Conservation (phyloP, 805 yeast genomes). For the Komagataella kurtzmanii region DNA sequence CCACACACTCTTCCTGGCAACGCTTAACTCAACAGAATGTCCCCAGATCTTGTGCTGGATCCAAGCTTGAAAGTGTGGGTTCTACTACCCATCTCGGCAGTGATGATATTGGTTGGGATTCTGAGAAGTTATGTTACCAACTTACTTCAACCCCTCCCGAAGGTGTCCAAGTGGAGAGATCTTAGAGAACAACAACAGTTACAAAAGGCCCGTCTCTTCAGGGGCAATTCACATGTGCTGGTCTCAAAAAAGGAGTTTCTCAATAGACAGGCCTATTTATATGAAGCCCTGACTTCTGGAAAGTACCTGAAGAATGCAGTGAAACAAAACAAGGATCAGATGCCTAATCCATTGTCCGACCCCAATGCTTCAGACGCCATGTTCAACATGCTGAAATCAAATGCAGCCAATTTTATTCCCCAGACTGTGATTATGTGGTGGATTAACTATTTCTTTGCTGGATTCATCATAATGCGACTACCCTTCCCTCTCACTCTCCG, state of each 20-base stretch:
- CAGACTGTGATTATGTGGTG: conserved; percentile 93
- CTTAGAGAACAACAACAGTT: conserved; percentile 55
- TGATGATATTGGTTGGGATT: conserved; percentile 81
- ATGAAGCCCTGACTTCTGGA: conserved; percentile 35
- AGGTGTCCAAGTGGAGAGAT: conserved; percentile 34
- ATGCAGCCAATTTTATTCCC: conserved; percentile 74
- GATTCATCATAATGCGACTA: conserved; percentile 73
- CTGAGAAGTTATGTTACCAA: conserved; percentile 55
- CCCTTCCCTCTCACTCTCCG: conserved; percentile 88
- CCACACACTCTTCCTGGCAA: background rate
- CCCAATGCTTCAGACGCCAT: conserved; percentile 61
- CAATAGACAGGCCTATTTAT: conserved; percentile 32
- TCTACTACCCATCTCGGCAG: conserved; percentile 73
- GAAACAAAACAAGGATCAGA: conserved; percentile 19
- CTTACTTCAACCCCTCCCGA: conserved; percentile 46
- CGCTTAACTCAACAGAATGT: conserved; percentile 2
- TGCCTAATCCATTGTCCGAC: conserved; percentile 54
- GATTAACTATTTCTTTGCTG: conserved; percentile 89
- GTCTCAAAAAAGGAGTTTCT: conserved; percentile 34
- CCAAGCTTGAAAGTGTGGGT: conserved; percentile 86
- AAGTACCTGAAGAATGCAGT: conserved; percentile 41
- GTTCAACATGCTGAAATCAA: conserved; percentile 67
- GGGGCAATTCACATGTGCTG: conserved; percentile 34
- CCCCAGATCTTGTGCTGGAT: conserved; percentile 54
- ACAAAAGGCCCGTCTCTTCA: conserved; percentile 42